Base-by-base conservation (phyloP, 768 basidiomycete species). In the Mycena venus region DNA sequence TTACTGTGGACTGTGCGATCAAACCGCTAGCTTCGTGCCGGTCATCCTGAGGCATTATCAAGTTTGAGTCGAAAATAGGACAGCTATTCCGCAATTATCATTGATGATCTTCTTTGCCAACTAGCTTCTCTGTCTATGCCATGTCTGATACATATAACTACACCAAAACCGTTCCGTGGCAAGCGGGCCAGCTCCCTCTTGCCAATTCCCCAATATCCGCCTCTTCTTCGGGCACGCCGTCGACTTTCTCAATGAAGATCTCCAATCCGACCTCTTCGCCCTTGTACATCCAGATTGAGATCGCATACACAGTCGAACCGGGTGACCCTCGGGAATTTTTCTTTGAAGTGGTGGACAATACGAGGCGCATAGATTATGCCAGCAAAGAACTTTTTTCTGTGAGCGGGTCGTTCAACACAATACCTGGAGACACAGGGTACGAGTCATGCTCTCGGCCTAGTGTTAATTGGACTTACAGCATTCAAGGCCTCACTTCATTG, bases 261-360 rank as follows among this genome's bases (percentile, higher is more conserved):
- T 51, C 42, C 58, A 55, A 71, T 31, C 36, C 38, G 3, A 4
- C 65, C 0, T 40, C 36, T 17, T 34, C 53, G 2, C 21, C 25
- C n/a, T 49, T 23, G 27, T 15, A 56, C 40, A 55, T 11, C 23
- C 14, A 21, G 9, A 23, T 71, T 14, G 25, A 23, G 19, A 32
- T 75, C 36, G 63, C 64, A 25, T 75, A 75, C 53, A 68, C 60
- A 15, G 49, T 32, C 12, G 74, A 75, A 51, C 10, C 64, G 1
- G 74, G 74, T 42, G 74, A 75, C 32, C 74, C 74, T 1, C 21
- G 4, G 12, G n/a, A 38, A 12, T 75, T 75, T 29, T 75, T 70
- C 61, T 75, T 75, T 21, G 63, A 75, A 25, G 34, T 75, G 14
- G 42, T 67, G 29, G 63, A 70, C 11, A 68, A 67, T 38, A 34